Conservation (phyloP, 2,329 filamentous ascomycete genomes). For the Rutstroemia sydowiana region DNA sequence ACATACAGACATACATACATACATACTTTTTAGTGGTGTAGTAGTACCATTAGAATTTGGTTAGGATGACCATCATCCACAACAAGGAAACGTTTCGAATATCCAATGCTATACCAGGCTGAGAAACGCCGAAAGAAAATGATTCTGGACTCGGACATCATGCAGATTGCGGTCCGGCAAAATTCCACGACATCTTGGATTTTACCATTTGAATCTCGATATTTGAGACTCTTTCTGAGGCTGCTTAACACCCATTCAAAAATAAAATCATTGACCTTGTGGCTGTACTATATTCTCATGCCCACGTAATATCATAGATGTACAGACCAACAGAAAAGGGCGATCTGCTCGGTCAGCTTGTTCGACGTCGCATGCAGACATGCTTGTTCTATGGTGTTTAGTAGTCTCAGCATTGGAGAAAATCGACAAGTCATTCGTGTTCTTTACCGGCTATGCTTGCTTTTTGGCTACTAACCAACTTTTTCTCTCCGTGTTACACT, state of each 20-base stretch:
- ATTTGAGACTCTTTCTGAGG: constrained; percentile 13
- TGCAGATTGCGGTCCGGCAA: constrained; percentile 21
- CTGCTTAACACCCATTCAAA: background rate
- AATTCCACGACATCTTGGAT: constrained; percentile 16
- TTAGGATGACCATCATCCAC: background rate
- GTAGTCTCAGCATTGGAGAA: constrained; percentile 3
- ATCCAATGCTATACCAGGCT: constrained; percentile 7
- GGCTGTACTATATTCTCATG: constrained; percentile 13
- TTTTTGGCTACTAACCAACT: constrained; percentile 13
- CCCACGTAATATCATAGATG: constrained; percentile 12
- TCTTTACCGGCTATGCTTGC: constrained; percentile 12
- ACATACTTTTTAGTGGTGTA: constrained; percentile 1
- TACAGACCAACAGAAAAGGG: constrained; percentile 3
- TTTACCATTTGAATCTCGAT: constrained; percentile 2
- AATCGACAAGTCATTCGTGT: constrained; percentile 11
- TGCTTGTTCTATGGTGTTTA: constrained; percentile 11
- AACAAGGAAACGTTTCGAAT: constrained; percentile 4
- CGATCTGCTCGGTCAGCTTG: constrained; percentile 15
- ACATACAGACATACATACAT: too few species aligned
- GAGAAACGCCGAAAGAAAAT: constrained; percentile 3
- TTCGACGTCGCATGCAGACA: constrained; percentile 23
- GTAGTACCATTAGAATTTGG: background rate
- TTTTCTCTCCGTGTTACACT: constrained; percentile 7
- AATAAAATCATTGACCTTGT: constrained; percentile 16
- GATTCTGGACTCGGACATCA: constrained; percentile 12